A percentile compares a stretch with the other conserved stretches of the same genome.
Conservation (phyloP, 2,329 filamentous ascomycete species). For the Kalmusia sp. region DNA sequence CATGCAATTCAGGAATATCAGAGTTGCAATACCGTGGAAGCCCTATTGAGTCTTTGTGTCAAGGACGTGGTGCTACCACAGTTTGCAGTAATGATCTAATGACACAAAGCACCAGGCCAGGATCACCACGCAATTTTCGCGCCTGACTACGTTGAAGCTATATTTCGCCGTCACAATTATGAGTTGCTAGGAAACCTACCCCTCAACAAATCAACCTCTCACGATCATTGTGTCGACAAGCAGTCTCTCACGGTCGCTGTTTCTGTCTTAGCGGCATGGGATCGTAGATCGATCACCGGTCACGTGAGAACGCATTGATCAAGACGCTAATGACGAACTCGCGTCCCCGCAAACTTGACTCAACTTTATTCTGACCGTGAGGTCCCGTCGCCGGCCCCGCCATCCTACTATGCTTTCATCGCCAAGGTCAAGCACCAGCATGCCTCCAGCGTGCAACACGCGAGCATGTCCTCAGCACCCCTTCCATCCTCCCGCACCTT, state of each 20-base stretch:
- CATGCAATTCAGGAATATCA: too few relatives aligned
- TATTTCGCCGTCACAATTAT: neutral
- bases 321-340: neutral
- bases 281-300: constrained; percentile 7
- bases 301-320: constrained; percentile 11
- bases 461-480: constrained; percentile 12
- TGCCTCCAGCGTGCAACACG: constrained; percentile 15
- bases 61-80: too few relatives aligned
- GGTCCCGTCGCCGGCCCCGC: constrained; percentile 14
- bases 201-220: neutral
- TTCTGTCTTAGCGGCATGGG: neutral
- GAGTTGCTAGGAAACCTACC: too few relatives aligned
- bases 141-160: too few relatives aligned
- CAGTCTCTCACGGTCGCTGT: neutral
- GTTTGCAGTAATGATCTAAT: too few relatives aligned
- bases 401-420: constrained; percentile 14
- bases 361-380: constrained; percentile 31
- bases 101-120: too few relatives aligned
- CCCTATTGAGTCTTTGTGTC: too few relatives aligned
- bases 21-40: too few relatives aligned
- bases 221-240: neutral
- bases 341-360: constrained; percentile 12
- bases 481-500: constrained; percentile 37
- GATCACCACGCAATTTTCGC: neutral
- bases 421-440: neutral